Percentiles rank a stretch among this genome's conserved stretches.
phyloP scores from a whole-genome alignment of 768 basidiomycete species.

The Leccinum longicurvipes region DNA sequence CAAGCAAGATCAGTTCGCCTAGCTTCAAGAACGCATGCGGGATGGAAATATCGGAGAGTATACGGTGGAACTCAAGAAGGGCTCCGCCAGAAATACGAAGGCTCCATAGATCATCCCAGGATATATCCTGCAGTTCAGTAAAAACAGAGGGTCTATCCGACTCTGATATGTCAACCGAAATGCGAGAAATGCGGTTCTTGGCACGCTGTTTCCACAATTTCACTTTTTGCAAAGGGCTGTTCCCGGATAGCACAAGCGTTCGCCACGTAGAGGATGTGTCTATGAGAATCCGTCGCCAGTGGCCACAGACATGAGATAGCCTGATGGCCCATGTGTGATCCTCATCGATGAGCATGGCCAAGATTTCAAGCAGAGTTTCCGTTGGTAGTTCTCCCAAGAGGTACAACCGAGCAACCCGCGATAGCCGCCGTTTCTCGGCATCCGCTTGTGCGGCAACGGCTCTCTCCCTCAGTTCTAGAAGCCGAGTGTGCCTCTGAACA shows the following conservation, averaged over 20 bases:
- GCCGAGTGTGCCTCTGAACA: conserved; percentile 40
- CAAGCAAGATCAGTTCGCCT: conserved; percentile 29
- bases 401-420: conserved; percentile 31
- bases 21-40: conserved; percentile 34
- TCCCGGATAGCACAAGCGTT: conserved; percentile 50
- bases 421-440: conserved; percentile 26
- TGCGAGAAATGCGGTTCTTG: conserved; percentile 39
- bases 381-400: conserved; percentile 63
- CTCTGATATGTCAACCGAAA: conserved; percentile 21
- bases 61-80: conserved; percentile 18
- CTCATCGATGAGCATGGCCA: conserved; percentile 39
- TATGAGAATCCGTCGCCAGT: conserved; percentile 58
- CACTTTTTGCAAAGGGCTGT: conserved; percentile 49
- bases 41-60: conserved; percentile 32
- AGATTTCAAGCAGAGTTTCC: conserved; percentile 62
- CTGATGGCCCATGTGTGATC: conserved; percentile 43
- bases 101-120: conserved; percentile 25
- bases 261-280: conserved; percentile 57
- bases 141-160: conserved; percentile 17
- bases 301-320: conserved; percentile 56
- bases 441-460: conserved; percentile 23
- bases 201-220: conserved; percentile 58
- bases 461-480: conserved; percentile 44
- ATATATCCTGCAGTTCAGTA: conserved; percentile 18
- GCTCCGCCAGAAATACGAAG: conserved; percentile 14